Evolutionary conservation across 768 basidiomycete species (phyloP), one percentile per base, ranked within the genome.

Genomic region (Macrocybe gigantea): DNA sequence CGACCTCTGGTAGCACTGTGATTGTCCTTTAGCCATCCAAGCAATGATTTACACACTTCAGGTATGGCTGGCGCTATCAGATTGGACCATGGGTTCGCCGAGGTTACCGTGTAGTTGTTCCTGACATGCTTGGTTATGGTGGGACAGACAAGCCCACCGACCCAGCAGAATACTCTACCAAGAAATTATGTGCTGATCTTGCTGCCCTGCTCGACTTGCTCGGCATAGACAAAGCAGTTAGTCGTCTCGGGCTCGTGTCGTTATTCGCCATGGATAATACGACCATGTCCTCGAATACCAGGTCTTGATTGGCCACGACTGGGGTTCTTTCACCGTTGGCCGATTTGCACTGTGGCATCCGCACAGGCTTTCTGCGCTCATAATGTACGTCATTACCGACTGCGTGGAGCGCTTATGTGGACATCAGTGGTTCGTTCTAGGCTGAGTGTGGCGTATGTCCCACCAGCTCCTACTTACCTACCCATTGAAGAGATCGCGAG

Each of bases 221-320:
- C 22, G 72, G 58, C 9, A 62, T 85, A 5, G 53, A 61, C 34
- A 72, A 72, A 58, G 81, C 79, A 33, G 84, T 87, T 55, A 51
- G 81, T 71, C 31, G 81, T 71, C 33, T 4, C 45, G 2, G 39
- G 8, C 51, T 42, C 33, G 11, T 35, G 13, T 44, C 44, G 8
- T n/a, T n/a, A n/a, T n/a, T n/a, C n/a, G n/a, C n/a, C n/a, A n/a
- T 35, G n/a, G 33, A 41, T 32, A 6, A 40, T 11, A n/a, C 10
- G 12, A 12, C 32, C 39, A 43, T 39, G 45, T 41, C 15, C 36
- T 44, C 12, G 45, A 33, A 38, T 35, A 13, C 7, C 46, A 76
- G 83, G 71, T 87, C 8, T 64, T 89, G 48, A 71, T 89, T 49
- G 89, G 86, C 0, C 89, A 91, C 55, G 89, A 92, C 56, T 91